Percentiles rank a stretch among this genome's conserved stretches.
Evolutionary conservation across 208 protist genomes (phyloP).

Genomic region (Wallacemonas sp.): DNA sequence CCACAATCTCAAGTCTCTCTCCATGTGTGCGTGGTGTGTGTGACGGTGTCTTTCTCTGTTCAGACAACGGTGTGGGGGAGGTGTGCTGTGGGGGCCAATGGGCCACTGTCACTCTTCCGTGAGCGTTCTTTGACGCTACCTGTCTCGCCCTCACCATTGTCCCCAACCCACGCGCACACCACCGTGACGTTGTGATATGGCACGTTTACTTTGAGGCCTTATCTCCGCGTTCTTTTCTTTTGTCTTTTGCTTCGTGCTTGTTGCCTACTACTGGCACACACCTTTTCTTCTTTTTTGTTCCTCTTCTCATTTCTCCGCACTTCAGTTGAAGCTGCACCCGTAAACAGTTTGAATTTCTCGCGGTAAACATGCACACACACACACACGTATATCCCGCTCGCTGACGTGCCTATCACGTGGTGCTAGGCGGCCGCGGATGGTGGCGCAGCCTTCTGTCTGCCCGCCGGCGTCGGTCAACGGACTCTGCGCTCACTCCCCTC

Average conservation of each 20-base stretch:
- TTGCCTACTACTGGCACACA: not conserved
- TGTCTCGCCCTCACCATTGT: not conserved
- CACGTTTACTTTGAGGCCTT: not conserved
- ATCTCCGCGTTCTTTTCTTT: not conserved
- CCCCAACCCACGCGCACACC: not conserved
- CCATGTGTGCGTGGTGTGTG: too few species aligned
- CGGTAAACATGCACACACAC: not conserved
- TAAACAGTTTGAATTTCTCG: not conserved
- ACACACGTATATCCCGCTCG: not conserved
- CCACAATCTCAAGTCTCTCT: too few species aligned
- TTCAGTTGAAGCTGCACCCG: not conserved
- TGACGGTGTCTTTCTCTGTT: too few species aligned
- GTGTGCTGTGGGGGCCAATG: too few species aligned
- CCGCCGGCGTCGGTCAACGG: too few species aligned
- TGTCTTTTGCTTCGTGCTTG: not conserved
- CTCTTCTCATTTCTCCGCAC: not conserved
- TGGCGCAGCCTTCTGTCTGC: too few species aligned
- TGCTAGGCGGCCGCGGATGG: too few species aligned
- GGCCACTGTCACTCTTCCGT: not conserved
- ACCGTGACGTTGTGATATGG: not conserved
- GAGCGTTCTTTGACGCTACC: not conserved
- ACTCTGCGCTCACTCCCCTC: too few species aligned
- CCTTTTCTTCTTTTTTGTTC: not conserved
- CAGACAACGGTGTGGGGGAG: too few species aligned
- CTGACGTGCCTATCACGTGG: too few species aligned